Percentiles rank a stretch among this genome's conserved stretches.
Conservation (phyloP, 495 filamentous ascomycete genomes). For the Astrothelium macrocarpum region DNA sequence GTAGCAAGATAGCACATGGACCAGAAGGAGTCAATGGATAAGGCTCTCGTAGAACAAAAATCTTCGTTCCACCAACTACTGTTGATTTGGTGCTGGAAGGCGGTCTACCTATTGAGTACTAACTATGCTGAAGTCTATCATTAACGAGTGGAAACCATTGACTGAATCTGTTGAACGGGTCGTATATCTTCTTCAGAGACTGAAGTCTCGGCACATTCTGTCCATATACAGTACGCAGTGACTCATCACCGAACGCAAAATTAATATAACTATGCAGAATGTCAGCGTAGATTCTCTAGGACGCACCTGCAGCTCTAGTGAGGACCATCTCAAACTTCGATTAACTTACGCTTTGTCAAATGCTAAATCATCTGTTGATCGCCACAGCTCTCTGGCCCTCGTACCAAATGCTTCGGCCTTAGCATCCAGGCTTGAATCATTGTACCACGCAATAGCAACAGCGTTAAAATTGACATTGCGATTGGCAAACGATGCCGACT, state of each 20-base stretch:
- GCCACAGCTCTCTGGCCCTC: neutral
- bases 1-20: too few relatives aligned
- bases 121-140: too few relatives aligned
- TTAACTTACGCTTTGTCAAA: slow-evolving; percentile 9
- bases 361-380: neutral
- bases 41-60: too few relatives aligned
- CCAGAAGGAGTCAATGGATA: too few relatives aligned
- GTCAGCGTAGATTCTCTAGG: neutral
- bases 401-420: slow-evolving; percentile 11
- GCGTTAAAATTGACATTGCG: slow-evolving; percentile 20
- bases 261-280: slow-evolving; percentile 16
- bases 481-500: slow-evolving; percentile 5
- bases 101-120: neutral
- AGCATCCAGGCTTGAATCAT: slow-evolving; percentile 15
- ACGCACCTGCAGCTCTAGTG: too few relatives aligned
- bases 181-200: slow-evolving; percentile 13
- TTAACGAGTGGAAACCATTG: neutral
- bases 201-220: slow-evolving; percentile 10
- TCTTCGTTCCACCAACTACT: too few relatives aligned
- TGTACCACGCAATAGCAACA: slow-evolving; percentile 24
- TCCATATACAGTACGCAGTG: slow-evolving; percentile 12
- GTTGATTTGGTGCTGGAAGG: too few relatives aligned
- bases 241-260: slow-evolving; percentile 20
- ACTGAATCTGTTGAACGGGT: slow-evolving; percentile 15
- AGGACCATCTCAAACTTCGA: slow-evolving; percentile 4